Percentiles rank a stretch among this genome's conserved stretches.
phyloP scores from a whole-genome alignment of 225 moss, liverwort and hornwort genomes.

The Lunularia cruciata region DNA sequence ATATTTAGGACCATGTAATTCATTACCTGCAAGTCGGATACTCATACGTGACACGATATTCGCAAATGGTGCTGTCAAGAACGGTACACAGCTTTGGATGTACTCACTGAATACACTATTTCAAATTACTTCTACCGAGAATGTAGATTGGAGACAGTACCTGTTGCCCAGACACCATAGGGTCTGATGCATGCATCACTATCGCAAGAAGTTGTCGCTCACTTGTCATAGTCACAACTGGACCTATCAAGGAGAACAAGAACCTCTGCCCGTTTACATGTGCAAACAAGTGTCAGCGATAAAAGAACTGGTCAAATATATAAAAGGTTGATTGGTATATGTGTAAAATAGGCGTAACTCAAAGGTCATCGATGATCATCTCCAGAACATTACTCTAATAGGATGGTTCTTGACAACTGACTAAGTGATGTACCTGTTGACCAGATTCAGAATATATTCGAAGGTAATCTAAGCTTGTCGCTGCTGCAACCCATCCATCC shows the following conservation, averaged over 20 bases:
- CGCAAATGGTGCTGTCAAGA: too few relatives aligned
- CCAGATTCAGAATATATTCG: conserved; percentile 82
- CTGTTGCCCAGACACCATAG: conserved; percentile 76
- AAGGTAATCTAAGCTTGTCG: conserved; percentile 75
- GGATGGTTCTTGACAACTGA: too few relatives aligned
- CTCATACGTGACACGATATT: too few relatives aligned
- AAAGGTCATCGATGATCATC: too few relatives aligned
- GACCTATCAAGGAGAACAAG: conserved; percentile 56
- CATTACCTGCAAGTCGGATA: conserved; percentile 68
- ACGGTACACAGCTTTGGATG: too few relatives aligned
- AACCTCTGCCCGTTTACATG: conserved; percentile 30
- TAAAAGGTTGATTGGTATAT: background rate
- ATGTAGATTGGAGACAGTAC: conserved; percentile 9
- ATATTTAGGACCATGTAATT: conserved; percentile 64
- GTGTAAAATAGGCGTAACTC: background rate
- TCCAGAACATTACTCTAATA: too few relatives aligned
- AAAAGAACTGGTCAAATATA: conserved; percentile 24
- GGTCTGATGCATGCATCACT: conserved; percentile 61
- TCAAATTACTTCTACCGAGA: background rate
- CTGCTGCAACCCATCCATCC: conserved; percentile 79
- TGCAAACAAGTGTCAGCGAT: background rate
- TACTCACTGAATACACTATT: too few relatives aligned
- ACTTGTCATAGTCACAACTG: conserved; percentile 76
- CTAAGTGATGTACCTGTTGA: conserved; percentile 79
- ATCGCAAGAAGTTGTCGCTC: conserved; percentile 64